These are phyloP conservation scores for Cystobasidium sp. DNA, from an alignment of 1,284 basidiomycete genomes.

Conservation along the genomic window DNA sequence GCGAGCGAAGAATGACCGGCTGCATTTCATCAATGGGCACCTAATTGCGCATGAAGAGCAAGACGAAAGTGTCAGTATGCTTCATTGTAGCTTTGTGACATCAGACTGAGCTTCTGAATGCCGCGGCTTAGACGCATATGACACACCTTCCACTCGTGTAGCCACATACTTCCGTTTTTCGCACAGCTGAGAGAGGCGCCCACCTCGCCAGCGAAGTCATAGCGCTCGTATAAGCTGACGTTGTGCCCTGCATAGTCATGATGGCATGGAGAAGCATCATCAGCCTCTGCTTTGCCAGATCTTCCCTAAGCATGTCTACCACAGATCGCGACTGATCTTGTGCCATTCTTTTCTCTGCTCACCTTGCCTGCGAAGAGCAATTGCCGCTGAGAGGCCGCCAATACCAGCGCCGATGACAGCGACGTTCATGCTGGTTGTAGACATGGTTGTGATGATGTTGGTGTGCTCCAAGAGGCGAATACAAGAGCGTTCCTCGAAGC, in stretches of 20 bases:
- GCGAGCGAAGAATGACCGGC: conserved; percentile 53
- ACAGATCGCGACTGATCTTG: not conserved
- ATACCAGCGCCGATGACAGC: conserved; percentile 55
- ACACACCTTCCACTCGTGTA: conserved; percentile 39
- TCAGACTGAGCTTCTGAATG: no score
- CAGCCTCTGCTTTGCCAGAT: not conserved
- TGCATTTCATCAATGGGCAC: conserved; percentile 49
- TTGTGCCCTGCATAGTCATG: not conserved
- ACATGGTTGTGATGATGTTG: conserved; percentile 7
- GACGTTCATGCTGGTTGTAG: conserved; percentile 26
- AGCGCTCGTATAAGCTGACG: conserved; percentile 55
- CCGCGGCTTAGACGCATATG: not conserved
- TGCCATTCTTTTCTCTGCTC: conserved; percentile 40
- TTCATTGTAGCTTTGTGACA: not conserved
- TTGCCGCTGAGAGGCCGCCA: conserved; percentile 54
- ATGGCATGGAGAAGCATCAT: not conserved
- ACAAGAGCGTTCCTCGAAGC: not conserved
- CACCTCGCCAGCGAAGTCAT: conserved; percentile 55
- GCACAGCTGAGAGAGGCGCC: conserved; percentile 47
- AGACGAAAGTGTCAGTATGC: not conserved
- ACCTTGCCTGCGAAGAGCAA: conserved; percentile 54
- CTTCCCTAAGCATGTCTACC: no score
- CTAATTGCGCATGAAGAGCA: not conserved
- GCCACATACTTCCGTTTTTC: conserved; percentile 40
- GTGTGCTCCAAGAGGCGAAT: not conserved